A percentile compares a stretch with the other conserved stretches of the same genome.
phyloP scores from a whole-genome alignment of 2,329 filamentous ascomycete genomes.

The Fusarium aywerte region DNA sequence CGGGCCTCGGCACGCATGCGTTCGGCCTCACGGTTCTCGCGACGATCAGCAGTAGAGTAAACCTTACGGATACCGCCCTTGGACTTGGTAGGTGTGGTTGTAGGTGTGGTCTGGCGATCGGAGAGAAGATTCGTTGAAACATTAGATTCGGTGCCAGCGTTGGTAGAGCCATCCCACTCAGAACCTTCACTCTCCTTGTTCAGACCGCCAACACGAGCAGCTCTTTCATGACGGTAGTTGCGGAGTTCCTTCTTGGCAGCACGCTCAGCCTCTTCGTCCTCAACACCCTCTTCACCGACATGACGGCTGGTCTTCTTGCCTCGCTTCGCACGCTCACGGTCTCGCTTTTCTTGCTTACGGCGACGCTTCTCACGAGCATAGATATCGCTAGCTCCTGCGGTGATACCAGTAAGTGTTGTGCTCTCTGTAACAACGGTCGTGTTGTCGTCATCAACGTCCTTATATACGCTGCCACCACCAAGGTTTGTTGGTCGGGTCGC shows the following conservation, averaged over 20 bases:
- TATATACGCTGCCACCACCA: constrained; percentile 88
- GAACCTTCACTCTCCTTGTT: constrained; percentile 85
- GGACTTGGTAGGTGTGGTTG: constrained; percentile 58
- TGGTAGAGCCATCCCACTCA: constrained; percentile 78
- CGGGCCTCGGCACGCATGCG: constrained; percentile 67
- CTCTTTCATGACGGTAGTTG: constrained; percentile 85
- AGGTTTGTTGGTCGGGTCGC: constrained; percentile 85
- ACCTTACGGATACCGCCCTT: constrained; percentile 67
- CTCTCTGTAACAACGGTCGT: constrained; percentile 59
- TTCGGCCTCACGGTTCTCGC: constrained; percentile 62
- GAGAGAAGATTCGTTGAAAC: constrained; percentile 70
- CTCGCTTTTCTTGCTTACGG: constrained; percentile 62
- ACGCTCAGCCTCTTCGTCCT: constrained; percentile 73
- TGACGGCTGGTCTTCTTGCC: constrained; percentile 60
- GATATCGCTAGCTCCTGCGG: constrained; percentile 67
- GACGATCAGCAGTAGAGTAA: constrained; percentile 69
- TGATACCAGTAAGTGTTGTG: constrained; percentile 64
- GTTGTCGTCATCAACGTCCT: constrained; percentile 68
- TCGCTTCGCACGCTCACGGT: constrained; percentile 53
- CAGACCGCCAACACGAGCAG: constrained; percentile 87
- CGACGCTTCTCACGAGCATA: constrained; percentile 66
- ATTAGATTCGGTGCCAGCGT: constrained; percentile 71
- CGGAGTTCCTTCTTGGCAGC: constrained; percentile 76
- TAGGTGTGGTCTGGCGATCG: constrained; percentile 67
- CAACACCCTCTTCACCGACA: constrained; percentile 67